Percentiles rank a stretch among this genome's conserved stretches.
These are phyloP conservation scores for Scedosporium boydii DNA, from an alignment of 2,329 filamentous ascomycete genomes.

Conservation along the genomic window DNA sequence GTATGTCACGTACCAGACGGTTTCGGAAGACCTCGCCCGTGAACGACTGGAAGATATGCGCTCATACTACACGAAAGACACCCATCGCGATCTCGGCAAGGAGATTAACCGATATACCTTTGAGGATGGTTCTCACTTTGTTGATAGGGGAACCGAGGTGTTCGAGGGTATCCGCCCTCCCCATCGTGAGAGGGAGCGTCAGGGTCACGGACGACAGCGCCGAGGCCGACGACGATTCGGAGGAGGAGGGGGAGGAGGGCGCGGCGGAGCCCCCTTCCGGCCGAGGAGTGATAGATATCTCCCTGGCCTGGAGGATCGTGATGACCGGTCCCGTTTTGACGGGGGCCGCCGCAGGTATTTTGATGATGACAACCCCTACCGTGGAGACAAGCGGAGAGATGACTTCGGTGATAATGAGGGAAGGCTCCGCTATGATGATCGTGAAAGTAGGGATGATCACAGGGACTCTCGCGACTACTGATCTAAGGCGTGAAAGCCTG, in stretches of 20 bases:
- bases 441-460: slow-evolving; percentile 1
- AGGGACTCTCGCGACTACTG: not conserved
- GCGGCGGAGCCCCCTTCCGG: not conserved
- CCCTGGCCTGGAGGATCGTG: not conserved
- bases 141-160: slow-evolving; percentile 64
- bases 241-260: not conserved
- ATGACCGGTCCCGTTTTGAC: not conserved
- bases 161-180: slow-evolving; percentile 55
- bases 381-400: not conserved
- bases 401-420: slow-evolving; percentile 7
- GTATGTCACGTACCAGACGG: slow-evolving; percentile 41
- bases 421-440: slow-evolving; percentile 7
- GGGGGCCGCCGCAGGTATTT: slow-evolving; percentile 4
- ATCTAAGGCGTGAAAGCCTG: not conserved
- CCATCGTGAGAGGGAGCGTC: not conserved
- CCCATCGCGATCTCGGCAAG: slow-evolving; percentile 30
- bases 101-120: slow-evolving; percentile 64
- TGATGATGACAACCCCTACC: not conserved
- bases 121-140: slow-evolving; percentile 54
- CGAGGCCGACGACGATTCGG: slow-evolving; percentile 18
- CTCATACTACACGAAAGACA: slow-evolving; percentile 34
- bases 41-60: slow-evolving; percentile 52
- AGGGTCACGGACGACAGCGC: slow-evolving; percentile 18
- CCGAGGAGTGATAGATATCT: slow-evolving; percentile 4
- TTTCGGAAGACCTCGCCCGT: slow-evolving; percentile 52